Evolutionary conservation across 2,329 filamentous ascomycete genomes (phyloP).

Genomic region (Aspergillus nomiae): DNA sequence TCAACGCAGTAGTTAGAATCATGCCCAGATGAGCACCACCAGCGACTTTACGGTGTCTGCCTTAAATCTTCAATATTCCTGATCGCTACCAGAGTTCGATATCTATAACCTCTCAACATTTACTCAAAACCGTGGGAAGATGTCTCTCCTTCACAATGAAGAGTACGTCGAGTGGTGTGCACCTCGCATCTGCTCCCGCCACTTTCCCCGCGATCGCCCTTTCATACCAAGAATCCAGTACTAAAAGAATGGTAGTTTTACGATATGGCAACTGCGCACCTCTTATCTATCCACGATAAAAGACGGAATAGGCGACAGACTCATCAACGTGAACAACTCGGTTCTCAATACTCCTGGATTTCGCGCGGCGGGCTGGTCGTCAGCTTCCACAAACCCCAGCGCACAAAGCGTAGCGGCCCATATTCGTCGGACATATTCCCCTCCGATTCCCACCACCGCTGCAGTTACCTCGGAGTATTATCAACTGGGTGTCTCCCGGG

Average conservation of each 20-base stretch:
- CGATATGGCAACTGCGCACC: slow-evolving; percentile 66
- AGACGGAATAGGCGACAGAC: slow-evolving; percentile 66
- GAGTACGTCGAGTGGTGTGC: slow-evolving; percentile 42
- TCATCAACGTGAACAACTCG: slow-evolving; percentile 65
- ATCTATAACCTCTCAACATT: slow-evolving; percentile 1
- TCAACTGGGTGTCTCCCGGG: slow-evolving; percentile 45
- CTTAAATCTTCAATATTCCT: slow-evolving; percentile 4
- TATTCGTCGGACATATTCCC: slow-evolving; percentile 66
- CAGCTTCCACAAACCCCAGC: slow-evolving; percentile 37
- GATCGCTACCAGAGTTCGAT: slow-evolving; percentile 4
- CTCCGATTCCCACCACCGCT: slow-evolving; percentile 62
- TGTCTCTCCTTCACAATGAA: slow-evolving; percentile 56
- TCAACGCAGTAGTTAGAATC: slow-evolving; percentile 3
- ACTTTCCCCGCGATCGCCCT: not conserved
- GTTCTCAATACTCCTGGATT: slow-evolving; percentile 67
- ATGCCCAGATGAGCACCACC: slow-evolving; percentile 13
- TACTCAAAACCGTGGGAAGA: slow-evolving; percentile 24
- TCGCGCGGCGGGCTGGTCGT: slow-evolving; percentile 64
- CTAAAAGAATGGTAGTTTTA: slow-evolving; percentile 52
- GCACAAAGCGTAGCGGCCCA: slow-evolving; percentile 50
- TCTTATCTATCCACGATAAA: slow-evolving; percentile 66
- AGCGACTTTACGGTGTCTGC: slow-evolving; percentile 8
- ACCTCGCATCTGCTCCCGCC: slow-evolving; percentile 1
- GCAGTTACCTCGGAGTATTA: slow-evolving; percentile 66
- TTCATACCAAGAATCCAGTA: slow-evolving; percentile 2